Percentiles rank a stretch among this genome's conserved stretches.
Conservation (phyloP, 1,284 basidiomycete genomes). For the Cerioporus squamosus region DNA sequence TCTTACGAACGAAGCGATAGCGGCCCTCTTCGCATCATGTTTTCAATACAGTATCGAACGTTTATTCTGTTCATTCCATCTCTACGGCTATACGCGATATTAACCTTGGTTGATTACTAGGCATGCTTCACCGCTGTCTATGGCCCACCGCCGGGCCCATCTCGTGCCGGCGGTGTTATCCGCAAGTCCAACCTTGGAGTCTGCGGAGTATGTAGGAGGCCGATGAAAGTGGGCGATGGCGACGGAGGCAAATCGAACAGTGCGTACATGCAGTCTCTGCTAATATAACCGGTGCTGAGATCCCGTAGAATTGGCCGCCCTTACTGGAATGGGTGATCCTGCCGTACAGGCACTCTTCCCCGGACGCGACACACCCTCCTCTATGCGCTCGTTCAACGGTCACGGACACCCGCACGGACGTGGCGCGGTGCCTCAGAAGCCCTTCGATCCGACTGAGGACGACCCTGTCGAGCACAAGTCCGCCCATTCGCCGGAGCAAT, state of each 20-base stretch:
- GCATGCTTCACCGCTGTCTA: slow-evolving; percentile 97
- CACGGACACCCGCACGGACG: slow-evolving; percentile 32
- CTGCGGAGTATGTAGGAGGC: slow-evolving; percentile 94
- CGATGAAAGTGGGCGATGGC: slow-evolving; percentile 91
- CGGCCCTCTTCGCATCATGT: too few species aligned
- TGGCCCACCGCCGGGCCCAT: slow-evolving; percentile 77
- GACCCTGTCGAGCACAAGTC: slow-evolving; percentile 77
- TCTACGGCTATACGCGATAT: neutral
- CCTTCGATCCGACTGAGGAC: slow-evolving; percentile 74
- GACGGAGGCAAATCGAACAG: slow-evolving; percentile 85
- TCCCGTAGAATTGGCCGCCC: slow-evolving; percentile 77
- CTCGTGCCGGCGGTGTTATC: slow-evolving; percentile 51
- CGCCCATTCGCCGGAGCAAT: slow-evolving; percentile 46
- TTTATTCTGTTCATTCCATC: too few species aligned
- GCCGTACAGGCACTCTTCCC: slow-evolving; percentile 61
- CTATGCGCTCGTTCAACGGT: slow-evolving; percentile 31
- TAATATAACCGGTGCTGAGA: neutral
- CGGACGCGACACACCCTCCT: slow-evolving; percentile 63
- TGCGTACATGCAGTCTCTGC: slow-evolving; percentile 47
- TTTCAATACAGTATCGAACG: too few species aligned
- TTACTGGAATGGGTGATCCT: slow-evolving; percentile 84
- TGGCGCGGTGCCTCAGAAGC: slow-evolving; percentile 41
- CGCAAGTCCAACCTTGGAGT: slow-evolving; percentile 87
- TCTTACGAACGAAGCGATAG: too few species aligned
- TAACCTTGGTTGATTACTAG: slow-evolving; percentile 43